Evolutionary conservation across 306 rosid species (phyloP), one percentile per base, ranked within the genome.

Genomic region (Delonix regia): DNA sequence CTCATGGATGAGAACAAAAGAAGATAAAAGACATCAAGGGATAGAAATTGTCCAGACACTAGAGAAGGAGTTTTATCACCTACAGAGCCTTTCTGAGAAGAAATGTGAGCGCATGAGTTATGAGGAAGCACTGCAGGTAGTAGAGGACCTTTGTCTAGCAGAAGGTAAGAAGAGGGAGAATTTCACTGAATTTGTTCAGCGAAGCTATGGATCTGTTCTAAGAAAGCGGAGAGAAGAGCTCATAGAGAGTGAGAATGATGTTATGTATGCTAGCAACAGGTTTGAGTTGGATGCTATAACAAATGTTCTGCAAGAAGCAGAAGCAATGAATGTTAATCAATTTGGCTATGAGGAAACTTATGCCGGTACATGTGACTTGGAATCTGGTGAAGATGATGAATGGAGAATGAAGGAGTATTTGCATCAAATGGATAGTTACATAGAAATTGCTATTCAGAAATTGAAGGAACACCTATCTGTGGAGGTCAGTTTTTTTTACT

Each of bases 81-180:
- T 91, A 39, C 92, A 93, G 81, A 78, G 85, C 82, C 89, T 93
- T 39, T 93, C 96, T 86, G 98, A 93, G 85, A 86, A 87, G 80
- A 96, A 96, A 84, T 83, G 86, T 78, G 98, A 90, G 79, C 94
- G 87, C 21, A 56, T 93, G 51, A 87, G 81, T 82, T 83, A 87
- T 48, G 98, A 93, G 82, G 91, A 93, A 87, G 98, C 97, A 42
- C 73, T 91, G 73, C 96, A 85, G 85, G 82, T 88, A 12, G 86
- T 93, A 42, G 98, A 91, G 88, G 90, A 96, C 82, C 97, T 93
- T 52, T 93, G 97, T 78, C 84, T 90, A 69, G 97, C 86, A 83
- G 97, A 90, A 83, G 91, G 94, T 73, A 91, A 83, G 85, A 93
- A 85, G 88, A 89, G 91, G 93, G 92, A 89, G 67, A 84, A 73